Conservation (phyloP, 345 rosid genomes). For the Salix brachista region DNA sequence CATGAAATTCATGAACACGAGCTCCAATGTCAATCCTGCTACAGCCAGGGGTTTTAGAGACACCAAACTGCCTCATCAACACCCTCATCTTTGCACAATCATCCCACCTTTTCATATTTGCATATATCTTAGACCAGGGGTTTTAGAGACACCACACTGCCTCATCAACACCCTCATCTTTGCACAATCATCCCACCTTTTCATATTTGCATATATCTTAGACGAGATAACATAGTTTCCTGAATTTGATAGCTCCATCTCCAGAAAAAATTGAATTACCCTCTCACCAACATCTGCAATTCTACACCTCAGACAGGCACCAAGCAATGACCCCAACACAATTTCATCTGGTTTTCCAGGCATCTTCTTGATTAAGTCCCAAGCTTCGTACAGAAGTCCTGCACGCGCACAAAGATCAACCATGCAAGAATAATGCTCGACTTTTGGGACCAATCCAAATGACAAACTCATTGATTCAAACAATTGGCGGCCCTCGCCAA, state of each 20-base stretch:
- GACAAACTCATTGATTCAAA: conserved; percentile 56
- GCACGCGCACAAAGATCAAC: conserved; percentile 82
- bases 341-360: conserved; percentile 82
- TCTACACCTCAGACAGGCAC: conserved; percentile 69
- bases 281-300: conserved; percentile 46
- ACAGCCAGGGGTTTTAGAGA: too few relatives aligned
- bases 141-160: too few relatives aligned
- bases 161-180: too few relatives aligned
- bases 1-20: too few relatives aligned
- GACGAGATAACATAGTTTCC: conserved; percentile 47
- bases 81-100: too few relatives aligned
- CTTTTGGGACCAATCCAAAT: conserved; percentile 72
- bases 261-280: conserved; percentile 52
- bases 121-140: conserved; percentile 73
- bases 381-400: conserved; percentile 69
- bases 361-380: conserved; percentile 66
- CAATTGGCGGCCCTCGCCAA: conserved; percentile 51
- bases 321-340: conserved; percentile 67
- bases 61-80: too few relatives aligned
- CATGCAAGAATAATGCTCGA: conserved; percentile 88
- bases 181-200: conserved; percentile 21
- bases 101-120: conserved; percentile 43
- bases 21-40: too few relatives aligned
- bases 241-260: conserved; percentile 26
- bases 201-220: conserved; percentile 61